Base-by-base conservation (phyloP, 2,329 filamentous ascomycete species). In the Aspergillus ochraceus region DNA sequence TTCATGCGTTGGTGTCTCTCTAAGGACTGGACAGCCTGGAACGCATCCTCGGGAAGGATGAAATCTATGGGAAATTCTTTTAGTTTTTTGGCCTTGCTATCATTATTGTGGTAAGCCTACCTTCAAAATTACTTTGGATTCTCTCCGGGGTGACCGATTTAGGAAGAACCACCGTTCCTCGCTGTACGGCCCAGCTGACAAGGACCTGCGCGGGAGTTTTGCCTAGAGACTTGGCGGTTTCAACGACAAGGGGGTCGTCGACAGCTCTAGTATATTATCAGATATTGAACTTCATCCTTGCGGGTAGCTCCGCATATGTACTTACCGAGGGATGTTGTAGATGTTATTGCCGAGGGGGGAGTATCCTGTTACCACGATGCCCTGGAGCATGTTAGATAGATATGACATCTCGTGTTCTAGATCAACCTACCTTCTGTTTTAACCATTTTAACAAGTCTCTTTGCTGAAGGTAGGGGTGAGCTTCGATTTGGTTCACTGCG, bases 321-420 rank as follows among this genome's bases (percentile, higher is more conserved):
- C 61, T 17, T 46, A 63, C 63, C 63, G 61, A n/a, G 63, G 63
- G 0, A 61, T 60, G 17, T 60, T 61, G 32, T 65, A 65, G n/a
- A 65, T 63, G 46, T 63, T 61, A 19, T 81, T 81, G 52, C 80
- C 80, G 29, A 81, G 78, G 2, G 80, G 79, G n/a, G 74, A 78
- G 68, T 81, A 81, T 49, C 79, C 77, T 4, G 76, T 78, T 36
- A 82, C 65, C 55, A 81, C 77, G 58, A 81, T 81, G 10, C 49
- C 49, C 49, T 51, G 24, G 24, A 11, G 20, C 11, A 51, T 3
- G 26, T 24, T 29, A 11, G 17, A 22, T 50, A 50, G 20, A 24
- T 29, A 17, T 24, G 6, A 29, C 20, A n/a, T 2, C 14, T 6
- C 2, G 12, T 1, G 6, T 5, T 8, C 22, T 6, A n/a, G 17